Base-by-base conservation (phyloP, 106 monocot species). In the Dendrobium chrysotoxum region DNA sequence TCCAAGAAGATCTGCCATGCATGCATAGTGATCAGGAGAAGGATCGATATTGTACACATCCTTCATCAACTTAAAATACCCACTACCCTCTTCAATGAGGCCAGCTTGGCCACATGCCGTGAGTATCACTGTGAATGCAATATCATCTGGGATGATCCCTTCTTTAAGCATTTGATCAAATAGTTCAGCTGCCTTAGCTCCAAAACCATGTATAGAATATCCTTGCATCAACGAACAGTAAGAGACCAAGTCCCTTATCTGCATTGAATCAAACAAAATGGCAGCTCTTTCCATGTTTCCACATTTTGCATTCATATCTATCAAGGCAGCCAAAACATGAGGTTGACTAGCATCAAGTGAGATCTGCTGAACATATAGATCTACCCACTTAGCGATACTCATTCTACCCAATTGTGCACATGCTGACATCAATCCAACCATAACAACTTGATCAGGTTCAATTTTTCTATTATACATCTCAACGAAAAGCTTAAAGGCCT, bases 271-370 rank as follows among this genome's bases (percentile, higher is more conserved):
- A 45, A 95, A 95, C 81, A 95, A 74, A 66, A 50, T 0, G 11
- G 73, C 21, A 31, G 95, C 95, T 79, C 91, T 86, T 78, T 87
- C 86, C 83, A 96, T 83, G 80, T 90, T 85, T 5, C 96, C 96
- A 76, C 96, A 93, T 71, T 94, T 96, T 23, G 93, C 87, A 85
- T 93, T 80, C 96, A 94, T 94, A 75, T 93, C 90, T 68, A 93
- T 85, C 47, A 92, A 79, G 23, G 88, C 78, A 23, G 88, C 71
- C 40, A 85, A 75, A 2, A 96, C 78, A 72, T 81, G 88, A 12
- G 84, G 42, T 39, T 70, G 81, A 13, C 83, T 87, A 35, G 54
- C 11, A 80, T 88, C 80, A 3, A 90, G 79, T 0, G 73, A 78
- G 47, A 67, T 81, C n/a, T 35, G 28, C 0, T 53, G 28, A 40